Base-by-base conservation (phyloP, 2,329 filamentous ascomycete genomes). In the Talaromyces sp. region DNA sequence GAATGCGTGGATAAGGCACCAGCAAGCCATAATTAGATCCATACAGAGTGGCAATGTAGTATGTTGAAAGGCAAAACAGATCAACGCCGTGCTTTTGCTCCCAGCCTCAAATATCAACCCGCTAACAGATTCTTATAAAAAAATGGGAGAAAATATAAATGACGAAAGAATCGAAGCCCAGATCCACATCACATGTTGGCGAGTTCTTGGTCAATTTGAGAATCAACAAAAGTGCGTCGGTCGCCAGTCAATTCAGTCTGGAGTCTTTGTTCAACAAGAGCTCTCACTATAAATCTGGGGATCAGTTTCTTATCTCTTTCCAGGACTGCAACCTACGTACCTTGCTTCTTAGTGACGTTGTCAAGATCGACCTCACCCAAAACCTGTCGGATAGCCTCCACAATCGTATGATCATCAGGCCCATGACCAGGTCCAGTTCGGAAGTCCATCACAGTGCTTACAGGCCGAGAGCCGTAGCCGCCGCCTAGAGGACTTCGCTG, bases 261-360 rank as follows among this genome's bases (percentile, higher is more conserved):
- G 68, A 99, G 80, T 72, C 93, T 87, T 82, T 97, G 93, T 81
- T 99, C 95, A 13, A 97, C 93, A 52, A 98, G 85, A 3, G 91
- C 93, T 60, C 91, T 86, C 64, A 95, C 90, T 82, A 17, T 43
- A 63, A 15, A 59, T 59, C 19, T 25, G 45, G 15, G 2, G 4
- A 19, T 59, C 15, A 59, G 56, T 45, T 33, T 22, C 1, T 9
- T n/a, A 15, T 45, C 10, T 19, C n/a, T n/a, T 17, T 27, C n/a
- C 15, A 19, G 25, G 9, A 8, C 19, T 11, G 17, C 15, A 2
- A 27, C 22, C 25, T 37, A 75, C 77, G 82, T 82, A 75, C 87
- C 81, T 81, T 98, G 94, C 82, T 99, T 99, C 88, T 98, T 99
- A 7, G 95, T 99, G 57, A 98, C 92, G n/a, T 86, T 94, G 76